Conservation (phyloP, 352 stramenopile species). For the Globisporangium cystogenes region DNA sequence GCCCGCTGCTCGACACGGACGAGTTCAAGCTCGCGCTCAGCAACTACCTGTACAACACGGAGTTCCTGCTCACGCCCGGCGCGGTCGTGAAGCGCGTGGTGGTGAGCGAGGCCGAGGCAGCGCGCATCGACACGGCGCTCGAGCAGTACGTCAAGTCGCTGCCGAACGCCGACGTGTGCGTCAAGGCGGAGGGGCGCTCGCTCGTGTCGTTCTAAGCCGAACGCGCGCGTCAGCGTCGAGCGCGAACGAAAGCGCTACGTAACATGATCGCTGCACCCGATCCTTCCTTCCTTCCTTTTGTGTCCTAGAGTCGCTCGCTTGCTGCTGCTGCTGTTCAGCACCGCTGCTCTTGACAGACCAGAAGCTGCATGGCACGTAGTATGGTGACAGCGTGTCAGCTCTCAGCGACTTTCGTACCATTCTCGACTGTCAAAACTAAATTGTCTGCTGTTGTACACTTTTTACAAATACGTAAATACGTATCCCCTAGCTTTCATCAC, state of each 20-base stretch:
- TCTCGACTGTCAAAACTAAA: too few species aligned
- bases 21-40: constrained; percentile 9
- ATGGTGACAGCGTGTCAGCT: too few species aligned
- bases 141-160: constrained; percentile 13
- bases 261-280: background rate
- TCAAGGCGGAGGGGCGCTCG: constrained; percentile 10
- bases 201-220: constrained; percentile 5
- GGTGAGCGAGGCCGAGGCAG: constrained; percentile 59
- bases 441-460: too few species aligned
- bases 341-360: too few species aligned
- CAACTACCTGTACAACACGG: constrained; percentile 29
- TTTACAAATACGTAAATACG: too few species aligned
- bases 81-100: constrained; percentile 20
- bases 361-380: too few species aligned
- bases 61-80: constrained; percentile 12
- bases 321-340: too few species aligned
- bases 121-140: constrained; percentile 10
- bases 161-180: constrained; percentile 11
- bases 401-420: too few species aligned
- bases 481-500: too few species aligned
- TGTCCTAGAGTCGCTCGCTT: background rate
- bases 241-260: background rate
- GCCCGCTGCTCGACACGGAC: constrained; percentile 10
- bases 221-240: background rate
- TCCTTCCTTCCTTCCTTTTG: background rate